These are phyloP conservation scores for Leccinum arenicola DNA, from an alignment of 768 basidiomycete genomes.

Conservation along the genomic window DNA sequence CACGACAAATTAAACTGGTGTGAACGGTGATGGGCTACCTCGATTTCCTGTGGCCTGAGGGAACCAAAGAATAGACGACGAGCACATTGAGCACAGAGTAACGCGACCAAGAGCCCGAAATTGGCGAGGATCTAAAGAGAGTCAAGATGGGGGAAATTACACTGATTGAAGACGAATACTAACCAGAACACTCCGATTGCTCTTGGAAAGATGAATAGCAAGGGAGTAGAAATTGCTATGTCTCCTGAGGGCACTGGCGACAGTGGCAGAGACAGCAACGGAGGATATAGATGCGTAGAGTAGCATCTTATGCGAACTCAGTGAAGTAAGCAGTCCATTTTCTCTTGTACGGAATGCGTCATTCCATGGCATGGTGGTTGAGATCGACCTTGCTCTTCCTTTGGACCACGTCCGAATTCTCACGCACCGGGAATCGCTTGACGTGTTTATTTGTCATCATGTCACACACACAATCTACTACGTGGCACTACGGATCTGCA, in stretches of 20 bases:
- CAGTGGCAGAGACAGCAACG: constrained; percentile 65
- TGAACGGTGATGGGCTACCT: constrained; percentile 50
- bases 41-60: constrained; percentile 83
- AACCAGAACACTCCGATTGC: constrained; percentile 90
- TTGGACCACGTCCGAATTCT: constrained; percentile 18
- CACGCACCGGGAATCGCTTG: constrained; percentile 3
- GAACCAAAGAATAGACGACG: constrained; percentile 92
- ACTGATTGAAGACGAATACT: constrained; percentile 21
- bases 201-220: constrained; percentile 88
- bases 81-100: constrained; percentile 72
- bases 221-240: constrained; percentile 94
- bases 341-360: constrained; percentile 50
- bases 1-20: neutral
- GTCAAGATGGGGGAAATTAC: constrained; percentile 2
- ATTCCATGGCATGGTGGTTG: constrained; percentile 45
- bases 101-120: constrained; percentile 75
- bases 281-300: constrained; percentile 70
- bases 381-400: neutral
- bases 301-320: constrained; percentile 62
- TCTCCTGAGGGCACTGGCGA: constrained; percentile 76
- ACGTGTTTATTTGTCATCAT: no score
- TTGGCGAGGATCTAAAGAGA: constrained; percentile 78
- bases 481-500: no score
- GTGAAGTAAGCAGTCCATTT: constrained; percentile 45
- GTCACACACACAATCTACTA: no score